Evolutionary conservation across 768 basidiomycete species (phyloP).

Genomic region (Agrocybe pediades): DNA sequence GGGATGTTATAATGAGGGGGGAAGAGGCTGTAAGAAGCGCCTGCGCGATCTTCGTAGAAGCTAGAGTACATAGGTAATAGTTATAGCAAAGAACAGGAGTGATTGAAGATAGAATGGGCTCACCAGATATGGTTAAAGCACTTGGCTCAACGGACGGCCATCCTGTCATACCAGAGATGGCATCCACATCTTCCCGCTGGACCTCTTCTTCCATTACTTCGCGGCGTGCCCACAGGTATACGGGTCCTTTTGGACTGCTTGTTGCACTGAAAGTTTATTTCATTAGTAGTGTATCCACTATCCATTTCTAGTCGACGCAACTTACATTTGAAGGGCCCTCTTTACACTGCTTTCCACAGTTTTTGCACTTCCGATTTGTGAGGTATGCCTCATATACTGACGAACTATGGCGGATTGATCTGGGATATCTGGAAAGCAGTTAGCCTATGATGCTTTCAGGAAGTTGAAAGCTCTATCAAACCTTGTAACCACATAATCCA

Average conservation of each 20-base stretch:
- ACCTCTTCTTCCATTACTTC: slow-evolving; percentile 72
- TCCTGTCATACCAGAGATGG: slow-evolving; percentile 26
- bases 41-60: slow-evolving; percentile 39
- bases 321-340: slow-evolving; percentile 67
- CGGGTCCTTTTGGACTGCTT: slow-evolving; percentile 73
- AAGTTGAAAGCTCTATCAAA: slow-evolving; percentile 22
- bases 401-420: slow-evolving; percentile 73
- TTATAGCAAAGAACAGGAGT: neutral
- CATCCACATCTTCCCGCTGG: slow-evolving; percentile 34
- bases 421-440: slow-evolving; percentile 50
- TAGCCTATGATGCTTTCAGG: neutral
- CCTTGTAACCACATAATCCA: slow-evolving; percentile 79
- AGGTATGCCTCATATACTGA: slow-evolving; percentile 72
- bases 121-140: slow-evolving; percentile 44
- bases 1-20: slow-evolving; percentile 68
- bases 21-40: slow-evolving; percentile 51
- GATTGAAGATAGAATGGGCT: neutral
- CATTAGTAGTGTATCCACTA: neutral
- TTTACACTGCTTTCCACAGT: slow-evolving; percentile 53
- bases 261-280: slow-evolving; percentile 47
- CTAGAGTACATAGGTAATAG: slow-evolving; percentile 24
- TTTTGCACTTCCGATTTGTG: slow-evolving; percentile 57
- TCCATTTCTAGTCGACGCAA: neutral
- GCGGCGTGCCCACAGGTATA: slow-evolving; percentile 74
- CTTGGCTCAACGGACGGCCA: slow-evolving; percentile 58